These are phyloP conservation scores for Claviceps paspali DNA, from an alignment of 2,329 filamentous ascomycete species.

Conservation along the genomic window DNA sequence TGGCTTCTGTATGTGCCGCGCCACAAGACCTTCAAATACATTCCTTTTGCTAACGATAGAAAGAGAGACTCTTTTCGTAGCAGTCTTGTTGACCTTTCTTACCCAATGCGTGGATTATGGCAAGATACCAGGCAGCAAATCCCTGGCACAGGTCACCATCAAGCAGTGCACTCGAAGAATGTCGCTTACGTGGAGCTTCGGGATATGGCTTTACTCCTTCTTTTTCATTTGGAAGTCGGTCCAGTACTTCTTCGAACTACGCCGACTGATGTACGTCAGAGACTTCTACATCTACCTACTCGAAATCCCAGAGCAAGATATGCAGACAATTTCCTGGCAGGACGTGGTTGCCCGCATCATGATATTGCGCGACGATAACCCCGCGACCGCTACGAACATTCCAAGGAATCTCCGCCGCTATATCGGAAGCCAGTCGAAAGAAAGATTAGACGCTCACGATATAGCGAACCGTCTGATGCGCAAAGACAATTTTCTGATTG, in stretches of 20 bases:
- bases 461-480: slow-evolving; percentile 96
- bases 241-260: slow-evolving; percentile 57
- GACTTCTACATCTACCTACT: slow-evolving; percentile 76
- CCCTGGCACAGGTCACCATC: slow-evolving; percentile 40
- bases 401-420: slow-evolving; percentile 36
- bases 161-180: slow-evolving; percentile 62
- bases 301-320: slow-evolving; percentile 67
- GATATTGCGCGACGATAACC: slow-evolving; percentile 68
- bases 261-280: slow-evolving; percentile 59
- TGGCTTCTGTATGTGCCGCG: slow-evolving; percentile 49
- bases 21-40: background rate
- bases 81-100: slow-evolving; percentile 68
- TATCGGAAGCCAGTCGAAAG: slow-evolving; percentile 75
- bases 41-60: slow-evolving; percentile 2
- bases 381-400: slow-evolving; percentile 53
- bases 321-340: slow-evolving; percentile 91
- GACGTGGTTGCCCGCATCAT: slow-evolving; percentile 77
- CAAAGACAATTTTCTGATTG: slow-evolving; percentile 91
- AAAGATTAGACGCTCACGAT: slow-evolving; percentile 87
- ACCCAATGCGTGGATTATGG: slow-evolving; percentile 75
- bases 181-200: slow-evolving; percentile 60
- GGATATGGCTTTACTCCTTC: slow-evolving; percentile 72
- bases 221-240: slow-evolving; percentile 74
- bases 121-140: slow-evolving; percentile 51
- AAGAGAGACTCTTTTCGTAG: slow-evolving; percentile 69